Evolutionary conservation across 2,329 filamentous ascomycete genomes (phyloP).

Genomic region (Neonectria ditissima): DNA sequence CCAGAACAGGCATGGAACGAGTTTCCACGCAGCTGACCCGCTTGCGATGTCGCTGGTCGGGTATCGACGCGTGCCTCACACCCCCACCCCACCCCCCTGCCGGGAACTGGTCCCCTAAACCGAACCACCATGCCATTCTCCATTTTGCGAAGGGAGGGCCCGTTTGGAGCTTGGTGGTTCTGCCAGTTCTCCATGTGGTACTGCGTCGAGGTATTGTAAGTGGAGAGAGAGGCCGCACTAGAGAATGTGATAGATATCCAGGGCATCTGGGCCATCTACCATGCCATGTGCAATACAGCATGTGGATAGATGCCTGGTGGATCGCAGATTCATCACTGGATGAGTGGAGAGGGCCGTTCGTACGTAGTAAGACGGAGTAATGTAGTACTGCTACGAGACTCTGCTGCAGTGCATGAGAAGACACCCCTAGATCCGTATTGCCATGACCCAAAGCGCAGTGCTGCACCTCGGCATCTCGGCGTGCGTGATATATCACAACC

Average conservation of each 20-base stretch:
- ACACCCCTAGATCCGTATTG: not conserved
- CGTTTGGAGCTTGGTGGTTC: not conserved
- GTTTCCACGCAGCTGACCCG: slow-evolving; percentile 12
- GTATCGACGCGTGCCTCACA: too few species aligned
- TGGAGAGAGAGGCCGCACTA: slow-evolving; percentile 3
- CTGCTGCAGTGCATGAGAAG: slow-evolving; percentile 4
- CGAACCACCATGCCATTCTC: slow-evolving; percentile 21
- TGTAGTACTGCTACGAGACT: not conserved
- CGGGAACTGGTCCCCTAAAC: slow-evolving; percentile 17
- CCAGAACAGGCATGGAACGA: slow-evolving; percentile 43
- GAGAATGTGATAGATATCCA: not conserved
- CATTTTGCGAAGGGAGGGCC: slow-evolving; percentile 8
- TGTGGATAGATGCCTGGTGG: slow-evolving; percentile 8
- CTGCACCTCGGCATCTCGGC: slow-evolving; percentile 5
- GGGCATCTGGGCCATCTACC: too few species aligned
- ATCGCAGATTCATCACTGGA: not conserved
- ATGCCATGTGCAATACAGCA: too few species aligned
- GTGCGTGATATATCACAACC: not conserved
- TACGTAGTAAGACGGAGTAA: not conserved
- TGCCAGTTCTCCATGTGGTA: not conserved
- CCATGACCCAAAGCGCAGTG: not conserved
- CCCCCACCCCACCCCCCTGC: too few species aligned
- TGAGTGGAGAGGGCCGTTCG: slow-evolving; percentile 10
- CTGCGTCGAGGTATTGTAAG: slow-evolving; percentile 5
- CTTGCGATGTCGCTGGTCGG: slow-evolving; percentile 20